Evolutionary conservation across 176 grass and related monocot genomes (phyloP).

Genomic region (Zea luxurians): DNA sequence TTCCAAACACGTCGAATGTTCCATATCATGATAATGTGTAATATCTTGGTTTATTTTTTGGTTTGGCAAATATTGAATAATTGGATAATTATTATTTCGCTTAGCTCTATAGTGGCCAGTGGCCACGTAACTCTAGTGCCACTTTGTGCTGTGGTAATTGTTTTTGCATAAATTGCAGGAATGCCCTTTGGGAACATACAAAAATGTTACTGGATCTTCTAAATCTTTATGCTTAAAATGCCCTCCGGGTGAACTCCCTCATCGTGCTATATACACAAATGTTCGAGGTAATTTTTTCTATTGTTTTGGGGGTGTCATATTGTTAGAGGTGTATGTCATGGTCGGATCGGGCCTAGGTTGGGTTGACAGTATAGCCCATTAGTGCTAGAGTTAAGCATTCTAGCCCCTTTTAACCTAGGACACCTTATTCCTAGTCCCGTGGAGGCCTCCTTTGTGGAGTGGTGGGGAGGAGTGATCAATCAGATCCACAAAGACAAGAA

Average conservation of each 20-base stretch:
- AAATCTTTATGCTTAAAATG: conserved; percentile 77
- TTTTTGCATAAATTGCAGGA: conserved; percentile 67
- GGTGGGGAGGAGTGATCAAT: too few relatives aligned
- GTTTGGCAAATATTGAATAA: conserved; percentile 7
- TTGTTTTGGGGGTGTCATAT: too few relatives aligned
- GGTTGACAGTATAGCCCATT: not conserved
- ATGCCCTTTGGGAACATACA: conserved; percentile 95
- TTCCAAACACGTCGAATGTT: not conserved
- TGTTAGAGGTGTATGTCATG: not conserved
- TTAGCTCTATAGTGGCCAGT: conserved; percentile 9
- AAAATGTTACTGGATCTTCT: conserved; percentile 94
- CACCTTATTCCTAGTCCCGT: too few relatives aligned
- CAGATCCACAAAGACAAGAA: too few relatives aligned
- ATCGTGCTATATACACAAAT: conserved; percentile 67
- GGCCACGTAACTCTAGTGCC: not conserved
- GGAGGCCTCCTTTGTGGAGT: too few relatives aligned
- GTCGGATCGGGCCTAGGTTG: not conserved
- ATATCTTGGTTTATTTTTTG: conserved; percentile 6
- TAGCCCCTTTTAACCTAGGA: too few relatives aligned
- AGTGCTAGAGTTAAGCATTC: not conserved
- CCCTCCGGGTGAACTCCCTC: conserved; percentile 73
- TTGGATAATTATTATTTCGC: not conserved
- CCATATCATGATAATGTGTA: conserved; percentile 13
- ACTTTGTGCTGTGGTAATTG: conserved; percentile 20
- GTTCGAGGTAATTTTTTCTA: conserved; percentile 63